phyloP scores from a whole-genome alignment of 2,329 filamentous ascomycete genomes.

The Capronia americana region DNA sequence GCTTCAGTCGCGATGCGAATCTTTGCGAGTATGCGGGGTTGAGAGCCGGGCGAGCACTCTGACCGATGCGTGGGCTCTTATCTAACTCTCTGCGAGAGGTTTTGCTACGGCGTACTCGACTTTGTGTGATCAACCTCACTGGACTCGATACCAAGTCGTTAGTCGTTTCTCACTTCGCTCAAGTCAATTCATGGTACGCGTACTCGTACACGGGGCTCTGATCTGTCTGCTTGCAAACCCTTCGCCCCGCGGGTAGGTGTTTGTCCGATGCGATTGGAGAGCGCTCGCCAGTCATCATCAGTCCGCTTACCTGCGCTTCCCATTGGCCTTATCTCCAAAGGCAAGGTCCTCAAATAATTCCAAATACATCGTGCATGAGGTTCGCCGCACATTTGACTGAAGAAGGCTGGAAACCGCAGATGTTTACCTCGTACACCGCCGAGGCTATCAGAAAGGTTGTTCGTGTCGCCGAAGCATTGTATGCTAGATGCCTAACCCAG shows the following conservation, averaged over 20 bases:
- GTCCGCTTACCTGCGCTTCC: background rate
- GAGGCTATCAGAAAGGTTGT: background rate
- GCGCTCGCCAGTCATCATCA: background rate
- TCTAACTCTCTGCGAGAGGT: too few relatives aligned
- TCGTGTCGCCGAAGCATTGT: background rate
- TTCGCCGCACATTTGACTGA: background rate
- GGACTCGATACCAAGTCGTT: background rate
- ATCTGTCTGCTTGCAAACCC: background rate
- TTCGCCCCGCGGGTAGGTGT: background rate
- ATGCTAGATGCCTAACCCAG: background rate
- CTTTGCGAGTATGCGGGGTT: background rate
- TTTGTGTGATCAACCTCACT: background rate
- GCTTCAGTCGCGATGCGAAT: background rate
- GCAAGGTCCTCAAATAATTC: conserved; percentile 3
- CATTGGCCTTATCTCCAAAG: background rate
- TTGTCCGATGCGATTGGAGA: background rate
- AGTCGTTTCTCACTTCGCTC: background rate
- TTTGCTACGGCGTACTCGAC: too few relatives aligned
- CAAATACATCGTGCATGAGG: conserved; percentile 4
- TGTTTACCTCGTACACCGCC: background rate
- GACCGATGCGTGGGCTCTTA: background rate
- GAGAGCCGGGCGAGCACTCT: background rate
- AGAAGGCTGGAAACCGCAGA: background rate
- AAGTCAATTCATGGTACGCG: background rate
- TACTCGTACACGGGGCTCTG: background rate